Base-by-base conservation (phyloP, 495 filamentous ascomycete species). In the Tuber aestivum region DNA sequence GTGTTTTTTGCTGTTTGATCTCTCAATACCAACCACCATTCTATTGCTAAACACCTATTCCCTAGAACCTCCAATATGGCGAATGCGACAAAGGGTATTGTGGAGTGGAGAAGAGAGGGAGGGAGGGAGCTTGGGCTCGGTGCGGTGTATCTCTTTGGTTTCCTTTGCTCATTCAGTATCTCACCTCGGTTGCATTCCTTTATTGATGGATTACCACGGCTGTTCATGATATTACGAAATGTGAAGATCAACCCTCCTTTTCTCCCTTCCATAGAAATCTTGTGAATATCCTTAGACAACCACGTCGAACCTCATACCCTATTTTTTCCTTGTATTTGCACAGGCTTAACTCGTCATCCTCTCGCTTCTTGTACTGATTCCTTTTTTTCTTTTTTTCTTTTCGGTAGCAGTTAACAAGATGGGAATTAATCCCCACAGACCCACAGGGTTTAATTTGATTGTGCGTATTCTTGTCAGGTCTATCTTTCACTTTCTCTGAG, bases 351-450 rank as follows among this genome's bases (percentile, higher is more conserved):
- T 80, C 68, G 68, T 69, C 75, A 81, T 27, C 73, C 72, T 82
- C 84, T 73, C 61, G 78, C 81, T 81, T 85, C 78, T 81, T 78
- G 80, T 78, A 74, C n/a, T 72, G 75, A 78, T 76, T 72, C 70
- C 38, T 69, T 65, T 41, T 73, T 38, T 74, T 40, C 75, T 75
- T 78, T 83, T 83, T 82, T 78, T 76, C 70, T 69, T 45, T 80
- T 73, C 74, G 48, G 8, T 35, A 65, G 14, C 56, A 32, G 27
- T 65, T 65, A 14, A 27, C n/a, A 32, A 35, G 1, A n/a, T 35
- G 56, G 27, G 27, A 35, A 65, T 65, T 18, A 35, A 32, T 35
- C 56, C 27, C 3, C 27, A 35, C 56, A 20, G 5, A 65, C 4
- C 12, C 56, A 3, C 32, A 18, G 35, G 8, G 16, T 35, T 65